A percentile compares a stretch with the other conserved stretches of the same genome.
phyloP scores from a whole-genome alignment of 192 early-diverging fungal species.

The Diversispora eburnea region DNA sequence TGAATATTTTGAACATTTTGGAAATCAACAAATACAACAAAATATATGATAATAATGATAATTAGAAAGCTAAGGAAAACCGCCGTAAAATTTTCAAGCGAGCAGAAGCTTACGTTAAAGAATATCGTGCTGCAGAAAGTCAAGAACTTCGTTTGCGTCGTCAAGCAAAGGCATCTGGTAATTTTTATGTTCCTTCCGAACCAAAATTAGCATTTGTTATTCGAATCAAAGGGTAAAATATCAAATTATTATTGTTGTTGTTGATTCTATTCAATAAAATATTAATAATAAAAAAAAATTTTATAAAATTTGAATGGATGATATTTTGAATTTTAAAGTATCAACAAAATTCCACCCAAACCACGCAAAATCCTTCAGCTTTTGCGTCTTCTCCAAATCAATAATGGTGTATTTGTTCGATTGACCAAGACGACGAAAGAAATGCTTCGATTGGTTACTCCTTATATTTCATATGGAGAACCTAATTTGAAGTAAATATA shows the following conservation, averaged over 20 bases:
- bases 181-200: slow-evolving; percentile 94
- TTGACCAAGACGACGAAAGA: slow-evolving; percentile 95
- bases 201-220: slow-evolving; percentile 97
- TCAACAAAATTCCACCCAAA: slow-evolving; percentile 99
- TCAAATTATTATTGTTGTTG: background rate
- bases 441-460: slow-evolving; percentile 95
- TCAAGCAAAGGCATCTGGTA: slow-evolving; percentile 85
- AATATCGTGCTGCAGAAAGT: slow-evolving; percentile 88
- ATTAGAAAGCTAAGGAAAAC: slow-evolving; percentile 54
- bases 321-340: slow-evolving; percentile 63
- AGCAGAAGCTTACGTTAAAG: slow-evolving; percentile 97
- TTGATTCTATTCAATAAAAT: background rate
- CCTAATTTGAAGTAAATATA: slow-evolving; percentile 86
- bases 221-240: slow-evolving; percentile 80
- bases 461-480: slow-evolving; percentile 92
- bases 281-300: background rate
- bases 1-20: too few species aligned
- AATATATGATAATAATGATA: background rate
- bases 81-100: slow-evolving; percentile 98
- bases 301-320: background rate
- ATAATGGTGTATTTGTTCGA: slow-evolving; percentile 95
- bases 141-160: slow-evolving; percentile 90
- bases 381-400: slow-evolving; percentile 98
- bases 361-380: slow-evolving; percentile 99
- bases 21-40: too few species aligned